Conservation (phyloP, 108 stramenopile genomes). For the Parietichytrium sp. region DNA sequence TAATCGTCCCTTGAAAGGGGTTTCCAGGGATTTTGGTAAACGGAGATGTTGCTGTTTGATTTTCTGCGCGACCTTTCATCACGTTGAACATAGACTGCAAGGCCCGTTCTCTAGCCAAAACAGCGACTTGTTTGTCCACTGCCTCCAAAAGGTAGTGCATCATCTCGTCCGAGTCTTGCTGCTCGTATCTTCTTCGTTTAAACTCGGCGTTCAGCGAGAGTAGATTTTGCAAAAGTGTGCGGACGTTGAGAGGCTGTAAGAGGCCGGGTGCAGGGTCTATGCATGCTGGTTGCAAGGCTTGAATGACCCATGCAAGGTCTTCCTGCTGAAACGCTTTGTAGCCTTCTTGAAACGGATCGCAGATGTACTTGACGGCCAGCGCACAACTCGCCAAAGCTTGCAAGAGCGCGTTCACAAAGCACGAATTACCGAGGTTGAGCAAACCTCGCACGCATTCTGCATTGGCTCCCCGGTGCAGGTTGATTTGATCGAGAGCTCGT, state of each 20-base stretch:
- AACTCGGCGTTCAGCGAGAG: not conserved
- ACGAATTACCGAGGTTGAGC: not conserved
- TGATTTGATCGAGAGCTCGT: too few species aligned
- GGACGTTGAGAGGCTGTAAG: not conserved
- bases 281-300: not conserved
- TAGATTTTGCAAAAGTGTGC: not conserved
- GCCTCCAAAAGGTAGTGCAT: slow-evolving; percentile 5
- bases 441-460: not conserved
- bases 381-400: slow-evolving; percentile 22
- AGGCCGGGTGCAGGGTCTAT: not conserved
- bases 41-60: not conserved
- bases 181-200: not conserved
- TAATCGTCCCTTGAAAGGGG: not conserved
- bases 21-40: not conserved
- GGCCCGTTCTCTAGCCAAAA: not conserved
- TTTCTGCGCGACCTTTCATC: not conserved
- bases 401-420: not conserved
- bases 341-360: not conserved
- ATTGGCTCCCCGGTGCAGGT: too few species aligned
- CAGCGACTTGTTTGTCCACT: not conserved
- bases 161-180: slow-evolving; percentile 31
- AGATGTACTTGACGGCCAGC: not conserved
- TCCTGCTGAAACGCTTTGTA: not conserved
- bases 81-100: not conserved
- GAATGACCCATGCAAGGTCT: not conserved